phyloP scores from a whole-genome alignment of 495 filamentous ascomycete species.

The Aspergillus funiculosus region DNA sequence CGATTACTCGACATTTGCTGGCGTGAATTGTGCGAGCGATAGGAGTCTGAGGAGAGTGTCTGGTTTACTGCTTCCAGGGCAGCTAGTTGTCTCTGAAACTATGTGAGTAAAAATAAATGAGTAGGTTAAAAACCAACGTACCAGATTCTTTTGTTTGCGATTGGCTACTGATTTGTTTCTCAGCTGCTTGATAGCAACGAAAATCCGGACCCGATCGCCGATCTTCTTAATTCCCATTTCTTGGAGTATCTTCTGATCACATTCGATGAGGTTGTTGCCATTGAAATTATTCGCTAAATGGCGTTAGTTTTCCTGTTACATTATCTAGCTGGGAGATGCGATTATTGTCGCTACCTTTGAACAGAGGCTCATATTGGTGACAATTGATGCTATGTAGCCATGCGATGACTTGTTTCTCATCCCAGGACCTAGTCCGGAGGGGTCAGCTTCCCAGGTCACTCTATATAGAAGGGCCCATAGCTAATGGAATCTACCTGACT shows the following conservation, averaged over 20 bases:
- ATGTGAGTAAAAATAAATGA: conserved; percentile 15
- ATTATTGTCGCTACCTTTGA: conserved; percentile 58
- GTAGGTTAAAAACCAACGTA: conserved; percentile 36
- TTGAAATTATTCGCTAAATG: conserved; percentile 80
- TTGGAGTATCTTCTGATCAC: conserved; percentile 92
- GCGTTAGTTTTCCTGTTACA: conserved; percentile 13
- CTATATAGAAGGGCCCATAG: neutral
- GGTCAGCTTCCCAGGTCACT: conserved; percentile 19
- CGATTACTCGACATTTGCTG: conserved; percentile 57
- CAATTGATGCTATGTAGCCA: conserved; percentile 90
- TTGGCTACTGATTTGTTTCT: conserved; percentile 78
- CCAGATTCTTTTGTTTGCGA: conserved; percentile 80
- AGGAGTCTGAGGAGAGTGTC: conserved; percentile 63
- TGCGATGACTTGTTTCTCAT: conserved; percentile 82
- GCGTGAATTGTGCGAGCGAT: conserved; percentile 50
- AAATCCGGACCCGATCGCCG: conserved; percentile 92
- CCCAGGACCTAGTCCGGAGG: conserved; percentile 67
- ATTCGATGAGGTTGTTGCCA: conserved; percentile 91
- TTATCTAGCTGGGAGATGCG: neutral
- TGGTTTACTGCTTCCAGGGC: conserved; percentile 44
- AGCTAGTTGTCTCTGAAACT: conserved; percentile 39
- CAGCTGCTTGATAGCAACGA: conserved; percentile 86
- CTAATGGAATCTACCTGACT: conserved; percentile 46
- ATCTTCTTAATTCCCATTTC: conserved; percentile 99
- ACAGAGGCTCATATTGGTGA: conserved; percentile 85